Conservation (phyloP, 208 protist genomes). For the Leishmania martiniquensis region DNA sequence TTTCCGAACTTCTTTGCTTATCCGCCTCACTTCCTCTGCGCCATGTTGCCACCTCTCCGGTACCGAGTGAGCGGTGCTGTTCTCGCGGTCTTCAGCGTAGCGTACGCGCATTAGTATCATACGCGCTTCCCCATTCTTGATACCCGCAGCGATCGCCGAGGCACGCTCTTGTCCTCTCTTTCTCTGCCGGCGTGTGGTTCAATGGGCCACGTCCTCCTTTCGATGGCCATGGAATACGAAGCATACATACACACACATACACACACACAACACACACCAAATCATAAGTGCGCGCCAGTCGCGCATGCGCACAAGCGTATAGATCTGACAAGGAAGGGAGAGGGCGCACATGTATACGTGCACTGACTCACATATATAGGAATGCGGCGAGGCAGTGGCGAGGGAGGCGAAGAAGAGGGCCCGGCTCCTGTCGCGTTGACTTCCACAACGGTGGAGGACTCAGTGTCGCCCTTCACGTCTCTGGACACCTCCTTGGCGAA, state of each 20-base stretch:
- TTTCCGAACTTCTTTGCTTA: not conserved
- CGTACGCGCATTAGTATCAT: not conserved
- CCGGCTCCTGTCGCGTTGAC: not conserved
- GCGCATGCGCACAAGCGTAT: not conserved
- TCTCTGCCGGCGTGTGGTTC: not conserved
- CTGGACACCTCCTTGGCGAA: not conserved
- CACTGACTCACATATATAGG: not conserved
- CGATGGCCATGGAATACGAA: not conserved
- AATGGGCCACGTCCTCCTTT: not conserved
- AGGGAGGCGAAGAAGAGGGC: not conserved
- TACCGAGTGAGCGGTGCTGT: not conserved
- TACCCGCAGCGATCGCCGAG: not conserved
- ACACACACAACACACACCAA: not conserved
- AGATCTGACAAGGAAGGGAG: not conserved
- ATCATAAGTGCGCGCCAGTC: not conserved
- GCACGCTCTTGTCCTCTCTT: not conserved
- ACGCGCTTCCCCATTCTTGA: not conserved
- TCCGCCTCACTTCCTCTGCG: not conserved
- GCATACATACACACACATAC: not conserved
- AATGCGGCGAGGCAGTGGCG: not conserved
- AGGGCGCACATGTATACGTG: not conserved
- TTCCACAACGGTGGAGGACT: not conserved
- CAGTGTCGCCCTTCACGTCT: constrained; percentile 5
- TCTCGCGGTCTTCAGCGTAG: not conserved
- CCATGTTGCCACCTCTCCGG: not conserved